Conservation (phyloP, 305 asterid genomes). For the Stenogyne calaminthoides region DNA sequence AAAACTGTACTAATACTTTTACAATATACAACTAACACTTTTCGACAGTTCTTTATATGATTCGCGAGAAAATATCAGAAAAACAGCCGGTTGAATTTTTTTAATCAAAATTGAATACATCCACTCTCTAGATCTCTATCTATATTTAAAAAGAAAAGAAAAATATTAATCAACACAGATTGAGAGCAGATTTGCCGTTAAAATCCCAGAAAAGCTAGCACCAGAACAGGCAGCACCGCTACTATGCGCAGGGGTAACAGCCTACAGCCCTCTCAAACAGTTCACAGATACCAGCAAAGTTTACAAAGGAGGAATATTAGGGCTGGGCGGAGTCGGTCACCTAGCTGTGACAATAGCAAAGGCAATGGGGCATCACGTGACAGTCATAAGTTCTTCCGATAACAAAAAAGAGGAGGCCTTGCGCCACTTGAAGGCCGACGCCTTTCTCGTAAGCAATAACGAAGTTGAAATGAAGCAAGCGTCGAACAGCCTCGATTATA, state of each 20-base stretch:
- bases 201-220: slow-evolving; percentile 39
- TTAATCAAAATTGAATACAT: too few relatives aligned
- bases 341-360: slow-evolving; percentile 54
- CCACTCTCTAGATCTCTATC: too few relatives aligned
- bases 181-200: slow-evolving; percentile 43
- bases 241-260: slow-evolving; percentile 54
- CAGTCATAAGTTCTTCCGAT: slow-evolving; percentile 50
- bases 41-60: too few relatives aligned
- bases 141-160: too few relatives aligned
- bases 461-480: slow-evolving; percentile 38
- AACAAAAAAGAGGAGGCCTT: slow-evolving; percentile 47
- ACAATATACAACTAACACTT: too few relatives aligned
- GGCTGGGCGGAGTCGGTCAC: slow-evolving; percentile 60
- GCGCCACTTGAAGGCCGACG: slow-evolving; percentile 45
- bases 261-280: slow-evolving; percentile 51
- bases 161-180: neutral
- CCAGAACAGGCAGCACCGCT: slow-evolving; percentile 53
- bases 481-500: slow-evolving; percentile 42
- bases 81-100: too few relatives aligned
- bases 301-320: slow-evolving; percentile 42
- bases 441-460: slow-evolving; percentile 34
- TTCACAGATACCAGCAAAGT: slow-evolving; percentile 19
- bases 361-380: slow-evolving; percentile 60
- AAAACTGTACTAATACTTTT: too few relatives aligned
- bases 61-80: too few relatives aligned